These are phyloP conservation scores for Parietichytrium sp. DNA, from an alignment of 108 stramenopile genomes.

Conservation along the genomic window DNA sequence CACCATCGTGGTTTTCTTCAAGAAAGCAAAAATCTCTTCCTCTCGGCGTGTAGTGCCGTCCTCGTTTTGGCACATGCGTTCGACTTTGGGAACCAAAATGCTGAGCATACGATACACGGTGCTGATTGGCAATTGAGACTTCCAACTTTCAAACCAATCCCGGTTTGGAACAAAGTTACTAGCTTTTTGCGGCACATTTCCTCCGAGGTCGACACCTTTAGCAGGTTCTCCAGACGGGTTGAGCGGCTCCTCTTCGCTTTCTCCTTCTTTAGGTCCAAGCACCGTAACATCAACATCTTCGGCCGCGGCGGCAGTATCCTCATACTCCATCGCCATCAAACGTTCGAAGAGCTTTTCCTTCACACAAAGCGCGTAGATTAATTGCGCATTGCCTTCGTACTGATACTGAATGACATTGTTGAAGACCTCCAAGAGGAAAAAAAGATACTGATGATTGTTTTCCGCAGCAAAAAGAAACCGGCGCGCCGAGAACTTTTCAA, in stretches of 20 bases:
- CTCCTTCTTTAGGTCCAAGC: background rate
- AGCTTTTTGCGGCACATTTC: background rate
- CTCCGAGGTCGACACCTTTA: background rate
- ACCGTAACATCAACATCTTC: background rate
- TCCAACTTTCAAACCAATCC: slow-evolving; percentile 80
- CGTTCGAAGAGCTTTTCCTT: slow-evolving; percentile 76
- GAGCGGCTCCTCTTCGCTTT: background rate
- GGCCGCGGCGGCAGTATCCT: background rate
- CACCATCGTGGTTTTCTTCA: slow-evolving; percentile 83
- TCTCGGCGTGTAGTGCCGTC: no score
- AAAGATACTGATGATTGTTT: slow-evolving; percentile 80
- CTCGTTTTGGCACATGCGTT: slow-evolving; percentile 72
- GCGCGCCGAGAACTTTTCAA: slow-evolving; percentile 86
- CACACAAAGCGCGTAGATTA: slow-evolving; percentile 92
- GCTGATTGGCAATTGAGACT: slow-evolving; percentile 79
- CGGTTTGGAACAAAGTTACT: slow-evolving; percentile 43
- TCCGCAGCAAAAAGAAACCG: slow-evolving; percentile 77
- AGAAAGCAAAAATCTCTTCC: slow-evolving; percentile 77
- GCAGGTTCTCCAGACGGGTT: background rate
- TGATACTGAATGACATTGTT: slow-evolving; percentile 99
- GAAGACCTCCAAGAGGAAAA: slow-evolving; percentile 86
- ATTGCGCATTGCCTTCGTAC: slow-evolving; percentile 88
- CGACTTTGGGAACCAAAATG: slow-evolving; percentile 89
- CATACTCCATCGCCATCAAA: slow-evolving; percentile 49
- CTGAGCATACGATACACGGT: slow-evolving; percentile 82